phyloP scores from a whole-genome alignment of 805 yeast genomes.

The Candida michaelii region DNA sequence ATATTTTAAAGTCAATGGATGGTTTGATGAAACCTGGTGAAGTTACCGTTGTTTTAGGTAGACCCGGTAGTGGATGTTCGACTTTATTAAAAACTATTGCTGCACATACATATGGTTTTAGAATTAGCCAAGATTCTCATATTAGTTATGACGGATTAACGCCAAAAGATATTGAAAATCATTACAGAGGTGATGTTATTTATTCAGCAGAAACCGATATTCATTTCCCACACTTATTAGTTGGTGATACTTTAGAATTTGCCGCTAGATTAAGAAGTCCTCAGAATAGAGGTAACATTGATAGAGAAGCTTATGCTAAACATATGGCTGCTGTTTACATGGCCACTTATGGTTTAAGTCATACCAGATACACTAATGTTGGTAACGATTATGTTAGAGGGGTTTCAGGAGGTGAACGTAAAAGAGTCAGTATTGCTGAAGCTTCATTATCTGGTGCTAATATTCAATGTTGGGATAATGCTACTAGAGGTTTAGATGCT shows the following conservation, averaged over 20 bases:
- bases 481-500: constrained; percentile 83
- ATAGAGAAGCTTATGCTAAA: constrained; percentile 33
- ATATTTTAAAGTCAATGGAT: constrained; percentile 27
- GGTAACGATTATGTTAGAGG: constrained; percentile 67
- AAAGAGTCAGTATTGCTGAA: constrained; percentile 81
- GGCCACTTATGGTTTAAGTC: constrained; percentile 50
- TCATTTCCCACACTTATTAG: constrained; percentile 56
- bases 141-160: constrained; percentile 35
- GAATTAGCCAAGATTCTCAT: constrained; percentile 29
- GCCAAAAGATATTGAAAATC: constrained; percentile 24
- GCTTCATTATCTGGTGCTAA: constrained; percentile 63
- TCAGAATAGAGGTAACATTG: constrained; percentile 31
- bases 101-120: constrained; percentile 34
- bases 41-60: constrained; percentile 38
- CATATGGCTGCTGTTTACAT: constrained; percentile 42
- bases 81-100: constrained; percentile 39
- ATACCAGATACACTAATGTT: constrained; percentile 56
- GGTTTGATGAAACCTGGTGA: constrained; percentile 34
- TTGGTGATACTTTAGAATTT: constrained; percentile 54
- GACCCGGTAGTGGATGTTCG: constrained; percentile 43
- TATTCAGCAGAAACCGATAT: constrained; percentile 53
- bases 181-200: constrained; percentile 37
- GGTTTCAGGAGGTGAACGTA: constrained; percentile 84
- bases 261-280: constrained; percentile 52
- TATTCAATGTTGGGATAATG: constrained; percentile 60